Conservation (phyloP, 192 early-diverging fungal species). For the Lunasporangiospora selenospora region DNA sequence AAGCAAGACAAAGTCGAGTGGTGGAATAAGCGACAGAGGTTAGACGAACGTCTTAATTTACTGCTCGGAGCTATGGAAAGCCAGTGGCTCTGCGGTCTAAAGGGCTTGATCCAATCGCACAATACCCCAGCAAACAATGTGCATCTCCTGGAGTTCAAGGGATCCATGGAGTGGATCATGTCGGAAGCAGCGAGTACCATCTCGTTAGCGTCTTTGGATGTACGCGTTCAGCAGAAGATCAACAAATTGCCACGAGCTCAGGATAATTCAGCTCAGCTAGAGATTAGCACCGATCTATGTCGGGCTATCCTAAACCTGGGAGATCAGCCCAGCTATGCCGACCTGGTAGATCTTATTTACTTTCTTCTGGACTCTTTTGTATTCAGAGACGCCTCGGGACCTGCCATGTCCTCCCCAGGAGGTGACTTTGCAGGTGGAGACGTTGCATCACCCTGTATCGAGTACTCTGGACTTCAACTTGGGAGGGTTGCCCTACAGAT, state of each 20-base stretch:
- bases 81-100: conserved; percentile 89
- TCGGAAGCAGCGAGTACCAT: conserved; percentile 48
- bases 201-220: neutral
- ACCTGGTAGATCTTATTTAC: conserved; percentile 73
- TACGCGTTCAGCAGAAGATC: conserved; percentile 15
- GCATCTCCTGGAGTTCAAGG: conserved; percentile 55
- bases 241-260: conserved; percentile 5
- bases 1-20: conserved; percentile 76
- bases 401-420: neutral
- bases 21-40: conserved; percentile 77
- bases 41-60: conserved; percentile 73
- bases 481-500: conserved; percentile 28
- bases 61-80: conserved; percentile 74
- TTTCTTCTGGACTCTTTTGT: conserved; percentile 73
- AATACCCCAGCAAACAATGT: conserved; percentile 14
- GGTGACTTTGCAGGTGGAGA: too few species aligned
- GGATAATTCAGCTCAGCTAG: conserved; percentile 36
- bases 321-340: conserved; percentile 53
- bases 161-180: conserved; percentile 54
- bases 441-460: conserved; percentile 9
- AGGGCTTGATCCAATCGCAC: conserved; percentile 53
- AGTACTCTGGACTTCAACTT: conserved; percentile 26
- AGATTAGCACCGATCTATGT: conserved; percentile 63
- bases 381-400: conserved; percentile 42
- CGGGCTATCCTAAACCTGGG: conserved; percentile 64